A percentile compares a stretch with the other conserved stretches of the same genome.
phyloP scores from a whole-genome alignment of 1,284 basidiomycete genomes.

The Schizophyllum amplum region DNA sequence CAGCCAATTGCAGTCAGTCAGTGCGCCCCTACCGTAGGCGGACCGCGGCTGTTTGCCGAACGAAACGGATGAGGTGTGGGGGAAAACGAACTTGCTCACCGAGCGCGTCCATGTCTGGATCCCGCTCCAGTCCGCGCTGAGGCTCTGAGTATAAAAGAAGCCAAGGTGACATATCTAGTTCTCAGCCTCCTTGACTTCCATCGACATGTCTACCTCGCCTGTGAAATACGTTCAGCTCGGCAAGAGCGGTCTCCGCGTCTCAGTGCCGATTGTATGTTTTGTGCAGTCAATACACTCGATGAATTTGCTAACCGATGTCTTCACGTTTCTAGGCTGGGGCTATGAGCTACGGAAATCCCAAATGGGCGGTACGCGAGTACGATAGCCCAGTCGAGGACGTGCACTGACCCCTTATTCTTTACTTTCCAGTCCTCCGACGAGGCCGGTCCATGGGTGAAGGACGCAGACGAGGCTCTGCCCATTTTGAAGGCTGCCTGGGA shows the following conservation, averaged over 20 bases:
- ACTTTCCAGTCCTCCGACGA: background rate
- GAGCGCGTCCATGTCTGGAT: too few relatives aligned
- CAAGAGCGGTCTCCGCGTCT: constrained; percentile 35
- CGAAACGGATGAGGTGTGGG: too few relatives aligned
- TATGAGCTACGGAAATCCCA: constrained; percentile 38
- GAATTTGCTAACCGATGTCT: background rate
- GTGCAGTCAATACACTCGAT: background rate
- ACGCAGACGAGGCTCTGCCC: constrained; percentile 31
- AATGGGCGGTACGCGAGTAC: constrained; percentile 25
- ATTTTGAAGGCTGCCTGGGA: constrained; percentile 42
- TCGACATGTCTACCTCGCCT: background rate
- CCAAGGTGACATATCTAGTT: too few relatives aligned
- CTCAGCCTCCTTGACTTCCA: too few relatives aligned
- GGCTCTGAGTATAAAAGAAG: too few relatives aligned
- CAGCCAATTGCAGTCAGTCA: too few relatives aligned
- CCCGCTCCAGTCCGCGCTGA: too few relatives aligned
- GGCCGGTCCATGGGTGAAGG: constrained; percentile 29
- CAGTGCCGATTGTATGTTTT: constrained; percentile 29
- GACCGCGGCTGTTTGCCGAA: too few relatives aligned
- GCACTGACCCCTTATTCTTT: background rate
- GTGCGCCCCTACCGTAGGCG: too few relatives aligned
- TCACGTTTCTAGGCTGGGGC: constrained; percentile 27
- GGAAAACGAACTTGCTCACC: too few relatives aligned
- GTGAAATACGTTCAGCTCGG: constrained; percentile 20
- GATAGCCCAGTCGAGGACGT: background rate